phyloP scores from a whole-genome alignment of 2,329 filamentous ascomycete species.

The Macrophomina tecta region DNA sequence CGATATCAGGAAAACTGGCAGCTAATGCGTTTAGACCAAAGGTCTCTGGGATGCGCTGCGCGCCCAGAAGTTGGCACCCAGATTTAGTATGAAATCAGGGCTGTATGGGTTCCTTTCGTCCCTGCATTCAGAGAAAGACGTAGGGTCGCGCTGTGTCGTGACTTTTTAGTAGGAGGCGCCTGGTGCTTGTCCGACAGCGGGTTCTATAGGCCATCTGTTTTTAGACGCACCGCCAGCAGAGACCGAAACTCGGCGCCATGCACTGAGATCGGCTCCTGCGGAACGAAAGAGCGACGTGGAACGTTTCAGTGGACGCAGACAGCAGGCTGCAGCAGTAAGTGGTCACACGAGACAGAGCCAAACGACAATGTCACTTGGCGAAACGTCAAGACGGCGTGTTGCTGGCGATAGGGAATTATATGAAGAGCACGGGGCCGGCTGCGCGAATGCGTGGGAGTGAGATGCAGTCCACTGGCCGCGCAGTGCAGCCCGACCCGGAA shows the following conservation, averaged over 20 bases:
- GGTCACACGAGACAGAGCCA: not conserved
- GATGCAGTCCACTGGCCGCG: not conserved
- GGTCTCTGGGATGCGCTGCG: too few relatives aligned
- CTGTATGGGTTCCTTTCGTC: too few relatives aligned
- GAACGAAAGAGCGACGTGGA: conserved; percentile 13
- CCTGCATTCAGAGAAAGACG: too few relatives aligned
- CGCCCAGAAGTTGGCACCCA: too few relatives aligned
- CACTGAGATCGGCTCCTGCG: conserved; percentile 9
- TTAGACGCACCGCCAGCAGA: conserved; percentile 10
- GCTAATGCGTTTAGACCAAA: too few relatives aligned
- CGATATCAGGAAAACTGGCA: too few relatives aligned
- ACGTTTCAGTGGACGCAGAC: conserved; percentile 11
- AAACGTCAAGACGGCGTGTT: not conserved
- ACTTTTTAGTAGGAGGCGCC: not conserved
- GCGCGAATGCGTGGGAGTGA: not conserved
- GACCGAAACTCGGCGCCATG: conserved; percentile 12
- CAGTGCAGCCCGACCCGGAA: conserved; percentile 20
- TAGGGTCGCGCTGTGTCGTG: too few relatives aligned
- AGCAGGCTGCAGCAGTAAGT: conserved; percentile 1
- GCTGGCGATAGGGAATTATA: not conserved
- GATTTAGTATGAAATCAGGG: too few relatives aligned
- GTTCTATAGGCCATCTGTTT: conserved; percentile 2
- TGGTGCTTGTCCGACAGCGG: not conserved
- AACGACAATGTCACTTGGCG: conserved; percentile 1
- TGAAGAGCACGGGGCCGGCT: not conserved